Percentiles rank a stretch among this genome's conserved stretches.
These are phyloP conservation scores for Puccinellia tenuiflora DNA, from an alignment of 176 grass and related monocot genomes.

Conservation along the genomic window DNA sequence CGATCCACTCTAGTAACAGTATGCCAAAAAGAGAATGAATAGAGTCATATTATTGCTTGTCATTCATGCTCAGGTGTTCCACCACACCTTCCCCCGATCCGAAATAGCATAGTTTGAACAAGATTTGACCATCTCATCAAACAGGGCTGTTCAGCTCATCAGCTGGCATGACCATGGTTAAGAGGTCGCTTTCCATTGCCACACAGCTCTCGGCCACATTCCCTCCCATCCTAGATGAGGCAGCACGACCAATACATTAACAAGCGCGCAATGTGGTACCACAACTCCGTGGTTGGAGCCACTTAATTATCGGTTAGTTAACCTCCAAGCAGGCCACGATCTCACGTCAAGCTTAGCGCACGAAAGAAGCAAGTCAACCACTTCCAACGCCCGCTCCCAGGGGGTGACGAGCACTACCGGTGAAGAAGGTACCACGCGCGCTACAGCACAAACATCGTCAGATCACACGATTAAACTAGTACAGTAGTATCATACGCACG, in stretches of 20 bases:
- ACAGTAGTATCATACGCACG: background rate
- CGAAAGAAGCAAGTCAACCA: constrained; percentile 58
- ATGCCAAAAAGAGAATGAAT: constrained; percentile 2
- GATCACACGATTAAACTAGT: constrained; percentile 23
- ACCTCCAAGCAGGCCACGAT: background rate
- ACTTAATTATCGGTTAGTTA: constrained; percentile 23
- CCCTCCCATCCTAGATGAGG: background rate
- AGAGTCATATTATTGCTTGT: background rate
- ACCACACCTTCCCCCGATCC: background rate
- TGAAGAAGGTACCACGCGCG: background rate
- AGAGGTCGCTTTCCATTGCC: constrained; percentile 19
- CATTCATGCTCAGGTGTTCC: constrained; percentile 22
- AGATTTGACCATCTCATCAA: background rate
- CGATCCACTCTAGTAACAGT: constrained; percentile 17
- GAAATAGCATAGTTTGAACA: background rate
- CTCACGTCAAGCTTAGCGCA: constrained; percentile 38
- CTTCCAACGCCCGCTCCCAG: constrained; percentile 15
- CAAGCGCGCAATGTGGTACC: background rate
- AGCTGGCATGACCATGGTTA: constrained; percentile 9
- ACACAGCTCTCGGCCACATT: background rate
- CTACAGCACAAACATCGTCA: background rate
- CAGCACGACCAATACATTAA: background rate
- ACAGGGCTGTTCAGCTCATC: background rate
- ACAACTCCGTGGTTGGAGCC: background rate
- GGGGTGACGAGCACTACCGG: background rate